Evolutionary conservation across 768 basidiomycete genomes (phyloP), one percentile per base, ranked within the genome.

Genomic region (Phaeotremella fagi): DNA sequence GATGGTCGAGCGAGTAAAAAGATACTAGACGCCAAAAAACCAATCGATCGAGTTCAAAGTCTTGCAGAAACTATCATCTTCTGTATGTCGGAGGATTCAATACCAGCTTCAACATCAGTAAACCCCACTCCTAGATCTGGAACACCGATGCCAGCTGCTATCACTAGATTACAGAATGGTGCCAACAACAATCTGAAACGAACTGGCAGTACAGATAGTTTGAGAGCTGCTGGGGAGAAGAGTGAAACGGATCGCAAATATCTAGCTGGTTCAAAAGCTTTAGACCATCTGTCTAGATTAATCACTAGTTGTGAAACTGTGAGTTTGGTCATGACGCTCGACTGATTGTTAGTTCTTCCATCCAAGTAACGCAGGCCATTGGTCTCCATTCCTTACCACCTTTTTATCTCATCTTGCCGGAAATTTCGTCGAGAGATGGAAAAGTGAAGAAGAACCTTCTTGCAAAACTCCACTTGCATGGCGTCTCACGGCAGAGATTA

Each of bases 21-120:
- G 73, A 80, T 88, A 54, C 78, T 82, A 25, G 79, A 87, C 53
- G 72, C 76, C 55, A 73, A 71, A 50, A 75, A 75, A 45, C 75
- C 77, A 2, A 67, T 73, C 29, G 76, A 78, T 44, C 65, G 69
- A 48, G 64, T 75, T 3, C 87, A 82, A 43, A 88, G 87, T 11
- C 76, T 94, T 46, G 88, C 90, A 11, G 81, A 82, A 31, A 85
- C 91, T 51, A 85, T 94, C 53, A 85, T 92, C 2, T 90, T 90
- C 73, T 90, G 88, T 3, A 91, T 95, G 85, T 79, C 83, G 0
- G 80, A 86, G 36, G 94, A 97, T 67, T 82, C 88, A 12, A 41
- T 48, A 16, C 27, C 56, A 3, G 33, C 79, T 2, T 80, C 82
- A 0, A 69, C 78, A 0, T 88, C 88, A 0, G 82, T 78, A 54